phyloP scores from a whole-genome alignment of 23 red algal genomes.

The Pyropia yezoensis region DNA sequence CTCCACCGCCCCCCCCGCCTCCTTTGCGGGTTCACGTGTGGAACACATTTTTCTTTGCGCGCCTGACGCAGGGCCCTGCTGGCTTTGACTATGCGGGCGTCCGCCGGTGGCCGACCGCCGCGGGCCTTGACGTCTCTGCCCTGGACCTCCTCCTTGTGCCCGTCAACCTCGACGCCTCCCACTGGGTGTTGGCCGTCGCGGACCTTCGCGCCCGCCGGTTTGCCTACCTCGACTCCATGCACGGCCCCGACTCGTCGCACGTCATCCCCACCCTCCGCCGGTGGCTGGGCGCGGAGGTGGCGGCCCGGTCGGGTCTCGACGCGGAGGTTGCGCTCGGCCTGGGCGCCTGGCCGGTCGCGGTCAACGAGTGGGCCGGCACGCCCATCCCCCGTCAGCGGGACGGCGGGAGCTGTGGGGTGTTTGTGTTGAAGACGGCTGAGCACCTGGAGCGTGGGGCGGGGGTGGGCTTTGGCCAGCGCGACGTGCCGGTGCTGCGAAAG shows the following conservation, averaged over 20 bases:
- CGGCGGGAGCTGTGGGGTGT: slow-evolving; percentile 54
- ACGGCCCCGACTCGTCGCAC: slow-evolving; percentile 8
- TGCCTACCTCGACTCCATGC: slow-evolving; percentile 49
- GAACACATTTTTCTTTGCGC: slow-evolving; percentile 49
- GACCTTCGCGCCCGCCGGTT: slow-evolving; percentile 5
- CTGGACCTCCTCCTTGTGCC: slow-evolving; percentile 36
- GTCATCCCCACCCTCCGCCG: slow-evolving; percentile 12
- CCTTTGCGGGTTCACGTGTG: slow-evolving; percentile 4
- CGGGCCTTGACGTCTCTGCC: slow-evolving; percentile 14
- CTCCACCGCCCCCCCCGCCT: too few relatives aligned
- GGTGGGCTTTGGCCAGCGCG: slow-evolving; percentile 27
- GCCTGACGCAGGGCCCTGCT: slow-evolving; percentile 9
- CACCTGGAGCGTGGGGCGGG: slow-evolving; percentile 18
- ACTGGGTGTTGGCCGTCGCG: slow-evolving; percentile 37
- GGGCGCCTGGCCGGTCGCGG: slow-evolving; percentile 6
- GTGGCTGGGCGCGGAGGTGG: slow-evolving; percentile 36
- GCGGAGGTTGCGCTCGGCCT: background rate
- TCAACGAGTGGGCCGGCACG: slow-evolving; percentile 14
- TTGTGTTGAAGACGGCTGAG: slow-evolving; percentile 38
- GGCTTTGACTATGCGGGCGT: slow-evolving; percentile 50
- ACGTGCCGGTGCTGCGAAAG: slow-evolving; percentile 8
- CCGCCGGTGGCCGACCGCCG: slow-evolving; percentile 24
- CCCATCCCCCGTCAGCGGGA: slow-evolving; percentile 28
- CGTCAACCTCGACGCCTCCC: slow-evolving; percentile 34
- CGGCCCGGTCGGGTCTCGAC: slow-evolving; percentile 3